Percentiles rank a stretch among this genome's conserved stretches.
Evolutionary conservation across 2,329 filamentous ascomycete genomes (phyloP).

Genomic region (Plectosphaerella cucumerina): DNA sequence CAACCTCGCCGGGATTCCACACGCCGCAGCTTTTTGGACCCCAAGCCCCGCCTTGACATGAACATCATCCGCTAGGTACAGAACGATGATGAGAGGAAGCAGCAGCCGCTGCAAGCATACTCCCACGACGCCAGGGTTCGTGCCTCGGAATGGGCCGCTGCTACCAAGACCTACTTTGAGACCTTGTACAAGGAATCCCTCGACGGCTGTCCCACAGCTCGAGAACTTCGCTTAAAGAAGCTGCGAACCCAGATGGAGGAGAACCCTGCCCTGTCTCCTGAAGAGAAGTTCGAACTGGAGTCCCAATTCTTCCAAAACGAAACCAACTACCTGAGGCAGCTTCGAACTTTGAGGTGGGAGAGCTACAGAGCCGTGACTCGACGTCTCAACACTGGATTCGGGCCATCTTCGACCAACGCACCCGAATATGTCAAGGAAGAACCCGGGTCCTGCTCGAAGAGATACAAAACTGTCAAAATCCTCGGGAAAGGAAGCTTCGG

Average conservation of each 20-base stretch:
- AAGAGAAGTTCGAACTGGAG: constrained; percentile 41
- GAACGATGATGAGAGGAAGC: background rate
- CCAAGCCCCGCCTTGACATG: background rate
- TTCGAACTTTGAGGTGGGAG: constrained; percentile 17
- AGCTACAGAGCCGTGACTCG: constrained; percentile 5
- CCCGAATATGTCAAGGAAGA: background rate
- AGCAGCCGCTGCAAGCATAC: background rate
- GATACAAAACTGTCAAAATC: constrained; percentile 78
- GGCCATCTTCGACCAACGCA: constrained; percentile 6
- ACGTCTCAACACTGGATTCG: constrained; percentile 6
- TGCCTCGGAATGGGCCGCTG: constrained; percentile 74
- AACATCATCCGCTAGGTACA: background rate
- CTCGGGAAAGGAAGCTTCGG: constrained; percentile 94
- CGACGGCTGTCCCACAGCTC: constrained; percentile 38
- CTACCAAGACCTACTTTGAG: constrained; percentile 83
- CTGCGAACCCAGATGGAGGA: constrained; percentile 61
- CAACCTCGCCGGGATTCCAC: background rate
- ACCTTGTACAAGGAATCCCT: constrained; percentile 74
- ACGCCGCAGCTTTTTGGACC: background rate
- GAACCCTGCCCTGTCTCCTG: constrained; percentile 44
- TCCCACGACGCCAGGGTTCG: constrained; percentile 16
- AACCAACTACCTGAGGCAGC: constrained; percentile 63
- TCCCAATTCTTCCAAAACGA: constrained; percentile 55
- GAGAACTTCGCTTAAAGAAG: constrained; percentile 56
- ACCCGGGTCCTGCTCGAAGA: constrained; percentile 27